Evolutionary conservation across 2,329 filamentous ascomycete genomes (phyloP).

Genomic region (Monosporascus sp.): DNA sequence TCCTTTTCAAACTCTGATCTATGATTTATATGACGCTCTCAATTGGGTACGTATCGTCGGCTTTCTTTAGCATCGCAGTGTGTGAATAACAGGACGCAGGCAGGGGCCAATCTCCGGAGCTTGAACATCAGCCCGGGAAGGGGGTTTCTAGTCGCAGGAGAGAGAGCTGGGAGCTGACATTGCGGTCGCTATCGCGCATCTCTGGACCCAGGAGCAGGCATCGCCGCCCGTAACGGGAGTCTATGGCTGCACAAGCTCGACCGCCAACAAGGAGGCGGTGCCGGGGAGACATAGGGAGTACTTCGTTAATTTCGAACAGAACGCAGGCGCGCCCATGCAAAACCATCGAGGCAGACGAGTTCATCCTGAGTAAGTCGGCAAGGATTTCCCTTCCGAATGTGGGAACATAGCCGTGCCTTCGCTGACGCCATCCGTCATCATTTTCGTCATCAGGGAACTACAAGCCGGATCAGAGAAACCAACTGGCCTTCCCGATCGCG

Average conservation of each 20-base stretch:
- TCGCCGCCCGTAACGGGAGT: conserved; percentile 20
- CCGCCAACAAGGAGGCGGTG: conserved; percentile 14
- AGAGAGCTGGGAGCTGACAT: conserved; percentile 26
- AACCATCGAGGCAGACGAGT: conserved; percentile 13
- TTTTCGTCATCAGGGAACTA: conserved; percentile 8
- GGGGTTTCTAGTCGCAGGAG: conserved; percentile 22
- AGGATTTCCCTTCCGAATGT: neutral
- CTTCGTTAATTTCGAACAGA: conserved; percentile 25
- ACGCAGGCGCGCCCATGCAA: conserved; percentile 18
- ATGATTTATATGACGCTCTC: conserved; percentile 1
- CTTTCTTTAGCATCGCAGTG: neutral
- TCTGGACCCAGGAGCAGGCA: conserved; percentile 13
- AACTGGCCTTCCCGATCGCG: conserved; percentile 21
- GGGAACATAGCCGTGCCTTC: no score
- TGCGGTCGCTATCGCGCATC: conserved; percentile 18
- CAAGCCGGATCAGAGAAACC: conserved; percentile 18
- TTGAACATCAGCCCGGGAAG: conserved; percentile 10
- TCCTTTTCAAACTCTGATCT: conserved; percentile 1
- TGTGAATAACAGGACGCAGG: no score
- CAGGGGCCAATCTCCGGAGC: neutral
- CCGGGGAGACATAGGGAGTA: conserved; percentile 23
- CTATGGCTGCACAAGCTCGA: conserved; percentile 3
- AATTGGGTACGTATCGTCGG: neutral
- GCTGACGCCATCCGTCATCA: neutral
- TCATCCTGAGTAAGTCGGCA: conserved; percentile 19